Evolutionary conservation across 2,329 filamentous ascomycete genomes (phyloP).

Genomic region (Neobulgaria alba): DNA sequence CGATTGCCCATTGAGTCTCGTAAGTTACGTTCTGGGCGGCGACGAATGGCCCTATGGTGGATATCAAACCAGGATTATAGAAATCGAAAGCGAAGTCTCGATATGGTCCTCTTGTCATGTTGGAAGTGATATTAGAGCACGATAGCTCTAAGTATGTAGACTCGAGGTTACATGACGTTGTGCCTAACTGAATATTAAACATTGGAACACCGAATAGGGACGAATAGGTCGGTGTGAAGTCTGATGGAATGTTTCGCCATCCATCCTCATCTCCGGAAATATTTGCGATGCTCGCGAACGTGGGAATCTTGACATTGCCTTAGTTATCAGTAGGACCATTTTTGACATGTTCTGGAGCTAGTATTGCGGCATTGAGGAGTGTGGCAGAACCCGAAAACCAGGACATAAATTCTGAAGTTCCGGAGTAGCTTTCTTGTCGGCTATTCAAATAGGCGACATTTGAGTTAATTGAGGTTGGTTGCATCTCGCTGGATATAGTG

Average conservation of each 20-base stretch:
- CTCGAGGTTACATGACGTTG: constrained; percentile 15
- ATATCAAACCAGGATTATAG: constrained; percentile 17
- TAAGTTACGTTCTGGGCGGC: constrained; percentile 11
- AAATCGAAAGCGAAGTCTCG: background rate
- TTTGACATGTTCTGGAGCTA: constrained; percentile 13
- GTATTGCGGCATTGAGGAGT: constrained; percentile 12
- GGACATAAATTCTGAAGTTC: constrained; percentile 5
- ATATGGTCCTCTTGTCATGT: constrained; percentile 3
- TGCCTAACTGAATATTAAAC: constrained; percentile 8
- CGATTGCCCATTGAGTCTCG: constrained; percentile 14
- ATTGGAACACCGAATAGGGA: constrained; percentile 19
- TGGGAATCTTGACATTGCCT: constrained; percentile 19
- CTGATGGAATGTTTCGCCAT: constrained; percentile 10
- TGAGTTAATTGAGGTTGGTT: background rate
- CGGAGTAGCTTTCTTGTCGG: constrained; percentile 13
- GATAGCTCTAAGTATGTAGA: constrained; percentile 16
- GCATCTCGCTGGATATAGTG: constrained; percentile 8
- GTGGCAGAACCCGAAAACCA: constrained; percentile 18
- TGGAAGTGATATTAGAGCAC: constrained; percentile 13
- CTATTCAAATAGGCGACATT: constrained; percentile 11
- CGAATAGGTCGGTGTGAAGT: constrained; percentile 7
- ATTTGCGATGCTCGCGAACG: constrained; percentile 12
- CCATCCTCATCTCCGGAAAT: constrained; percentile 11
- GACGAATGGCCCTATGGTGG: constrained; percentile 14
- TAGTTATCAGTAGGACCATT: constrained; percentile 12